These are phyloP conservation scores for Lodderomyces parapsilosis DNA, from an alignment of 1,139 yeast species.

Conservation along the genomic window DNA sequence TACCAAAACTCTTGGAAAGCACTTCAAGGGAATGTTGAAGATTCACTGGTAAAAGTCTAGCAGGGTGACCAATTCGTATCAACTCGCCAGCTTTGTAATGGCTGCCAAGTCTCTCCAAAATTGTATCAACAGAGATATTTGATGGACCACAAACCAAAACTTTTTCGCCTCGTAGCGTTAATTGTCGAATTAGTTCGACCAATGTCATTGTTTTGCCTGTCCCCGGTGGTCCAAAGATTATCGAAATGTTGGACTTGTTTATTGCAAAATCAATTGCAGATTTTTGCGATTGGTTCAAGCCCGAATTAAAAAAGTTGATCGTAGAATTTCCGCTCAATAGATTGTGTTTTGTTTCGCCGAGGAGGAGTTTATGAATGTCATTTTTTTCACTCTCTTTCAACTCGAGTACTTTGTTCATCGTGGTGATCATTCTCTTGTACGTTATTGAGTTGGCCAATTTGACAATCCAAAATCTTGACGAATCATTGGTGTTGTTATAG, in stretches of 20 bases:
- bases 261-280: constrained; percentile 42
- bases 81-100: constrained; percentile 36
- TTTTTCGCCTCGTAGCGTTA: constrained; percentile 59
- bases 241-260: constrained; percentile 39
- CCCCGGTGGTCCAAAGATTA: constrained; percentile 53
- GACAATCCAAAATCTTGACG: constrained; percentile 55
- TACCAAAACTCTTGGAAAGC: constrained; percentile 50
- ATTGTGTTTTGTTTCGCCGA: constrained; percentile 40
- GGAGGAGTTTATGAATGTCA: constrained; percentile 41
- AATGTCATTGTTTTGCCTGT: constrained; percentile 74
- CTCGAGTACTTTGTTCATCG: constrained; percentile 67
- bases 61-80: constrained; percentile 90
- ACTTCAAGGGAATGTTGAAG: constrained; percentile 76
- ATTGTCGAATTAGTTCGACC: constrained; percentile 79
- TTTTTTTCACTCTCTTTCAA: constrained; percentile 31
- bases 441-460: constrained; percentile 70
- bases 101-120: constrained; percentile 66
- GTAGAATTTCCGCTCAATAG: constrained; percentile 3
- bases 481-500: constrained; percentile 43
- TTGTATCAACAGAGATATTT: constrained; percentile 91
- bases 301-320: constrained; percentile 43
- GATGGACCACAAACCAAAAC: constrained; percentile 94
- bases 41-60: constrained; percentile 65
- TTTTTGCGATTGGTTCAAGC: constrained; percentile 68
- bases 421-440: constrained; percentile 76